Percentiles rank a stretch among this genome's conserved stretches.
phyloP scores from a whole-genome alignment of 768 basidiomycete genomes.

The Neoboletus magnificus region DNA sequence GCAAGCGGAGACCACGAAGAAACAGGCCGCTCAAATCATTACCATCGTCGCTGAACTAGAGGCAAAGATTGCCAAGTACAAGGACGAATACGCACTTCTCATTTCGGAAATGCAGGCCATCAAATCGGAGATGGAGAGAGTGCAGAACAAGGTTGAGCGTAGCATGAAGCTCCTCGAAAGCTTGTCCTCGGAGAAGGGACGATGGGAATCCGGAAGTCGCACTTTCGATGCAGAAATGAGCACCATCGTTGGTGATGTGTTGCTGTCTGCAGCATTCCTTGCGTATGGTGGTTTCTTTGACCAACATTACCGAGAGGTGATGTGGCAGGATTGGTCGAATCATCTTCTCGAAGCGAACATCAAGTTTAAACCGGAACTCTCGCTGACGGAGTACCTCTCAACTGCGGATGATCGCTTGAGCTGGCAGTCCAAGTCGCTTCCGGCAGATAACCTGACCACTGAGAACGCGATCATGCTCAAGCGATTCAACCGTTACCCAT shows the following conservation, averaged over 20 bases:
- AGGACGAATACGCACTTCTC: conserved; percentile 94
- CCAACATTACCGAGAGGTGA: conserved; percentile 93
- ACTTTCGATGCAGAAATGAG: conserved; percentile 98
- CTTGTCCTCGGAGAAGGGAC: conserved; percentile 87
- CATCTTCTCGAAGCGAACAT: conserved; percentile 88
- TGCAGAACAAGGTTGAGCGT: conserved; percentile 94
- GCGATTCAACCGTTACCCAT: conserved; percentile 94
- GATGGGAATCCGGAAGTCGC: conserved; percentile 93
- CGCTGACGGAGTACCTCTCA: conserved; percentile 92
- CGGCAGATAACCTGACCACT: conserved; percentile 91
- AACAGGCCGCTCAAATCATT: conserved; percentile 86
- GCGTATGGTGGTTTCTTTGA: conserved; percentile 99
- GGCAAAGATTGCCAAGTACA: conserved; percentile 87
- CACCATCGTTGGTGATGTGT: conserved; percentile 95
- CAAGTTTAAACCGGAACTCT: conserved; percentile 89
- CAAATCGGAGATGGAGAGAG: conserved; percentile 96
- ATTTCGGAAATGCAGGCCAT: conserved; percentile 97
- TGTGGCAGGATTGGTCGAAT: conserved; percentile 94
- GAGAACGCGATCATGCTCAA: conserved; percentile 99
- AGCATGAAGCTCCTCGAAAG: conserved; percentile 94
- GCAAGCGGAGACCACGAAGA: conserved; percentile 93
- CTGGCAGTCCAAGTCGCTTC: conserved; percentile 96
- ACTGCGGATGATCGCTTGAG: conserved; percentile 93
- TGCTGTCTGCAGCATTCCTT: conserved; percentile 93
- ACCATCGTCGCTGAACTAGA: conserved; percentile 92